Evolutionary conservation across 2,329 filamentous ascomycete species (phyloP).

Genomic region (Ophiostoma ulmi): DNA sequence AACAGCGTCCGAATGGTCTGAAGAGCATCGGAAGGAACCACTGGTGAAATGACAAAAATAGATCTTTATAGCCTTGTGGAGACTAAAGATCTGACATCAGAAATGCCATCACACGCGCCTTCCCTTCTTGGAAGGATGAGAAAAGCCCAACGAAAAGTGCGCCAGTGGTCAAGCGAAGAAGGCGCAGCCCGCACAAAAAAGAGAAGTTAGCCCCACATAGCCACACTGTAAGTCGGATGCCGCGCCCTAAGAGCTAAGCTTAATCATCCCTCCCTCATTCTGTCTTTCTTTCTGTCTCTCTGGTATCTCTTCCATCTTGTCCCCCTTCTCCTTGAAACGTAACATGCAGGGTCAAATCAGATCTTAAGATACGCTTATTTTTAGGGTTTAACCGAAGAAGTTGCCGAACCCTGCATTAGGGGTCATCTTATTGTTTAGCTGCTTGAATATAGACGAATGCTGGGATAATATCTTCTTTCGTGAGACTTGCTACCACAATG

Average conservation of each 20-base stretch:
- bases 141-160: background rate
- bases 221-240: background rate
- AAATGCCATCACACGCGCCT: background rate
- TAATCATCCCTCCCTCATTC: conserved; percentile 3
- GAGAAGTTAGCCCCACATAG: background rate
- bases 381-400: background rate
- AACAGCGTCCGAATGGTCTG: background rate
- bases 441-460: background rate
- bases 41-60: background rate
- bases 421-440: background rate
- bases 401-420: background rate
- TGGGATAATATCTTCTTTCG: background rate
- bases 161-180: conserved; percentile 3
- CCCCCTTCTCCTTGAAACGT: background rate
- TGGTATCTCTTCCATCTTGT: too few relatives aligned
- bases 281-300: background rate
- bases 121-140: background rate
- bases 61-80: background rate
- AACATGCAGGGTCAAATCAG: background rate
- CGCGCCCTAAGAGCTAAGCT: background rate
- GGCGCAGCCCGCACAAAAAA: background rate
- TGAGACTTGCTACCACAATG: background rate
- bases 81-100: conserved; percentile 4
- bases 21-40: background rate
- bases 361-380: background rate